Percentiles rank a stretch among this genome's conserved stretches.
These are phyloP conservation scores for Pseudozyma hubeiensis DNA, from an alignment of 1,284 basidiomycete genomes.

Conservation along the genomic window DNA sequence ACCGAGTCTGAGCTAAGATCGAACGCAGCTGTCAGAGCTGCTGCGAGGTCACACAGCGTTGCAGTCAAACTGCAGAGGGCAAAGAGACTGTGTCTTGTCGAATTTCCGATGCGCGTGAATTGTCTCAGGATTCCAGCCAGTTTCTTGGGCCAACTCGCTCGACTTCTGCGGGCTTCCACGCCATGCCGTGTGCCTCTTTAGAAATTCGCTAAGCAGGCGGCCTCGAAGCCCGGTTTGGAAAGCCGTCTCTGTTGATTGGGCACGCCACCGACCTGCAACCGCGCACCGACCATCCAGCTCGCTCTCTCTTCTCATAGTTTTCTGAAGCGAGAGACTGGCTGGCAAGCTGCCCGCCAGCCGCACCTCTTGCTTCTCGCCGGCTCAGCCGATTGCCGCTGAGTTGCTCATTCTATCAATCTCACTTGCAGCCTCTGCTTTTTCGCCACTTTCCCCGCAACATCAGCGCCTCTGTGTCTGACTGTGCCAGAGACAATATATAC, in stretches of 20 bases:
- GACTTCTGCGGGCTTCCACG: constrained; percentile 1
- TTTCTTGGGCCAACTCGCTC: neutral
- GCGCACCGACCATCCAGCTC: no score
- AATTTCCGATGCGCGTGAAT: neutral
- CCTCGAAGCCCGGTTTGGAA: neutral
- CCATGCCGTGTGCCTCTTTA: neutral
- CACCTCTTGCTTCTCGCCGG: neutral
- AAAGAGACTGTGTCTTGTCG: neutral
- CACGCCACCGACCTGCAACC: neutral
- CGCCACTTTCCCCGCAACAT: constrained; percentile 1
- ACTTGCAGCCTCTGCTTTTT: neutral
- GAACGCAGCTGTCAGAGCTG: no score
- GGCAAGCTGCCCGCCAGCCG: neutral
- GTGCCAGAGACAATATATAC: constrained; percentile 8
- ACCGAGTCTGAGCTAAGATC: no score
- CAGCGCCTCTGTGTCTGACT: neutral
- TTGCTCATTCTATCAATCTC: neutral
- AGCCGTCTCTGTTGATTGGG: neutral
- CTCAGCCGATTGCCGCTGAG: neutral
- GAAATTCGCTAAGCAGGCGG: neutral
- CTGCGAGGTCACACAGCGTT: neutral
- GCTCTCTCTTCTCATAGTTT: no score
- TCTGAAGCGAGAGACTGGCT: neutral
- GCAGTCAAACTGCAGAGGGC: neutral
- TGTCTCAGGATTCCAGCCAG: neutral